Evolutionary conservation across 108 stramenopile species (phyloP).

Genomic region (Mediolabrus comicus): DNA sequence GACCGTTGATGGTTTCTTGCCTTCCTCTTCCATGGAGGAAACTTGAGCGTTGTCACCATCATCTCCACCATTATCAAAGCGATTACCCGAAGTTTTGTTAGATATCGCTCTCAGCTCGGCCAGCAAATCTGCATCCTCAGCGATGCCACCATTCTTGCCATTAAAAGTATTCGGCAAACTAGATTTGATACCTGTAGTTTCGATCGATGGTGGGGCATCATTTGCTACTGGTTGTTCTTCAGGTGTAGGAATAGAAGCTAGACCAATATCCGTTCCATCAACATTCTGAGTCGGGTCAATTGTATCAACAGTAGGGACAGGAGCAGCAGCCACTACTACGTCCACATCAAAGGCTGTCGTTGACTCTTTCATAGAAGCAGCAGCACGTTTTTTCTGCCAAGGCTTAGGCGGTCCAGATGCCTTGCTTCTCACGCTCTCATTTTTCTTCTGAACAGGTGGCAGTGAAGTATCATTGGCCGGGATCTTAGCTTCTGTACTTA

Average conservation of each 20-base stretch:
- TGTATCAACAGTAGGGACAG: background rate
- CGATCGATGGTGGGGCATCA: no score
- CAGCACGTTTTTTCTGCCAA: conserved; percentile 6
- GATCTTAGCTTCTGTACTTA: no score
- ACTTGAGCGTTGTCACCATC: no score
- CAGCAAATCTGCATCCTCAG: conserved; percentile 52
- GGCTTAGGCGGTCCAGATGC: no score
- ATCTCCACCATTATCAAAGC: no score
- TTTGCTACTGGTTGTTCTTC: no score
- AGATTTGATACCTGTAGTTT: conserved; percentile 26
- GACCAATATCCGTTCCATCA: background rate
- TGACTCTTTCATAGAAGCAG: background rate
- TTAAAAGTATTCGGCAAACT: conserved; percentile 52
- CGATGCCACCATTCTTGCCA: conserved; percentile 75
- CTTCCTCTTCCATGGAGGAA: no score
- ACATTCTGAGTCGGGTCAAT: background rate
- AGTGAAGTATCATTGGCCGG: no score
- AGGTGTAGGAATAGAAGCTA: no score
- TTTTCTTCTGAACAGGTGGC: no score
- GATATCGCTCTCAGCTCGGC: conserved; percentile 56
- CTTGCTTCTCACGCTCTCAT: no score
- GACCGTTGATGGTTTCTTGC: no score
- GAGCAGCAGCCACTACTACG: background rate
- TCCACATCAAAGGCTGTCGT: background rate
- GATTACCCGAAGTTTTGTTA: conserved; percentile 15